Conservation (phyloP, 257 asterid species). For the Nemophila menziesii region DNA sequence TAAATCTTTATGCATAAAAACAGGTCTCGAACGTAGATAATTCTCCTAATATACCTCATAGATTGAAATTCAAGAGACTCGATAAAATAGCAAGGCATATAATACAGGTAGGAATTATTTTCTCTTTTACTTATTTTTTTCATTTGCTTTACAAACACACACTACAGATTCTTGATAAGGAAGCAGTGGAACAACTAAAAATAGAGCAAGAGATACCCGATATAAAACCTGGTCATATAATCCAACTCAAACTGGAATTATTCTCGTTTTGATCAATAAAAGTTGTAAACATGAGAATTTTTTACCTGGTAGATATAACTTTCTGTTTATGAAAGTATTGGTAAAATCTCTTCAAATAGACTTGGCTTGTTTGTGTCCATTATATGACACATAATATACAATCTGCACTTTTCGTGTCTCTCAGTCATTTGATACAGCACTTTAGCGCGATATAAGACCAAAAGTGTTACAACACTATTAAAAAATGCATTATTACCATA, state of each 20-base stretch:
- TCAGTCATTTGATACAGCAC: too few species aligned
- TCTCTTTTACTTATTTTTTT: background rate
- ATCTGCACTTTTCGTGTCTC: too few species aligned
- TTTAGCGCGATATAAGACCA: too few species aligned
- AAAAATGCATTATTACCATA: too few species aligned
- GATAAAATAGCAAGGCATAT: conserved; percentile 94
- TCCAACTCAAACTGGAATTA: conserved; percentile 91
- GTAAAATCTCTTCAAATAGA: conserved; percentile 62
- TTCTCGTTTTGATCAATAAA: too few species aligned
- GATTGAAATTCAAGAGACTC: conserved; percentile 79
- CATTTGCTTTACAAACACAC: conserved; percentile 4
- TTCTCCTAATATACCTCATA: too few species aligned
- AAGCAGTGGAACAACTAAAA: conserved; percentile 79
- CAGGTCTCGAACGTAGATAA: too few species aligned
- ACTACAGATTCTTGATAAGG: conserved; percentile 80
- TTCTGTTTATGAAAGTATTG: conserved; percentile 79
- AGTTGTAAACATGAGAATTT: too few species aligned
- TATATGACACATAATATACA: conserved; percentile 78
- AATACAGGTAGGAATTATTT: conserved; percentile 53
- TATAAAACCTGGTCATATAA: conserved; percentile 69
- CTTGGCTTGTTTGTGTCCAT: conserved; percentile 56
- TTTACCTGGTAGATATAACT: conserved; percentile 91
- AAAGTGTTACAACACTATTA: too few species aligned
- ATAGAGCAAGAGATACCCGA: conserved; percentile 69
- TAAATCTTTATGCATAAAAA: too few species aligned